Evolutionary conservation across 768 basidiomycete species (phyloP), one percentile per base, ranked within the genome.

Genomic region (Neoboletus magnificus): DNA sequence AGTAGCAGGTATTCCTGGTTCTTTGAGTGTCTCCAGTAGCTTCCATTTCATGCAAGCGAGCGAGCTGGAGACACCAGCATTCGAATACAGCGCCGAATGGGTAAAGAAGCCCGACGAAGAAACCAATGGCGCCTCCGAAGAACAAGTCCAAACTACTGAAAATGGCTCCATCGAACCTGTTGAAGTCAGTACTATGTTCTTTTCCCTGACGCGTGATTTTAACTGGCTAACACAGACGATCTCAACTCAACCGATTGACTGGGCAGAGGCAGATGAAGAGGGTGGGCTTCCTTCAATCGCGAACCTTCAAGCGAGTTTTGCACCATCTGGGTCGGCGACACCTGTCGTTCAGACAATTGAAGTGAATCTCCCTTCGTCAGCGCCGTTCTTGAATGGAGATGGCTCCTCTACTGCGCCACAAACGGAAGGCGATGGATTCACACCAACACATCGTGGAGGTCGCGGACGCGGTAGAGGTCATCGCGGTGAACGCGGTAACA

Each of bases 1-100:
- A 30, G 75, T 79, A 36, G 71, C 74, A 47, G 79, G 74, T 52
- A 70, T 82, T 42, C 75, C 81, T 15, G 68, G 67, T 27, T 42
- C 62, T 58, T 46, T 64, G 71, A 62, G 69, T 71, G 61, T 66
- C 71, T 74, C 84, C 0, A 77, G 78, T 52, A 81, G 84, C 71
- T 86, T 91, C 78, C 82, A 81, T 64, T 93, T 92, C 70, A 87
- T 93, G 75, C 85, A 90, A 70, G 86, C 80, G 55, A 91, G 89
- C 68, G 90, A 92, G 63, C 76, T 91, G 35, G 89, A 89, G 57
- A 67, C 77, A 0, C 45, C 78, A 22, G 63, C 76, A 12, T 79
- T 82, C 33, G 83, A 85, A 53, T 75, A 81, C 22, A 76, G 66
- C 29, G 75, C 74, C 9, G 84, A 85, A 64, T 84, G 80, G 79